Base-by-base conservation (phyloP, 495 filamentous ascomycete genomes). In the Neurospora discreta region DNA sequence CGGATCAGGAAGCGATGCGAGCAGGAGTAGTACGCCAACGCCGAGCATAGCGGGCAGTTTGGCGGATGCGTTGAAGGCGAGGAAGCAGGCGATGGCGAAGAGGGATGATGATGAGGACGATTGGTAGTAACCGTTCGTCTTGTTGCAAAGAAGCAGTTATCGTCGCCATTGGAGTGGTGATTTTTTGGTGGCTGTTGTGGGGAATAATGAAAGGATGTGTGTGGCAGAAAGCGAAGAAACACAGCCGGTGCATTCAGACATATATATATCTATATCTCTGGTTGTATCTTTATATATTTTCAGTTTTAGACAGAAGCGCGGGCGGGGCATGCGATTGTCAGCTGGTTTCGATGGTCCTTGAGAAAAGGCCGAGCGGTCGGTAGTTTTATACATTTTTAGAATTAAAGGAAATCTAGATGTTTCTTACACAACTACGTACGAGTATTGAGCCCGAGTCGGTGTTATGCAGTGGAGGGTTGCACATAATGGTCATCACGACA, bases 11-110 rank as follows among this genome's bases (percentile, higher is more conserved):
- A 60, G 52, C 23, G 90, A 90, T 26, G 88, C 87, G 41, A 92
- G 91, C 43, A 89, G 89, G 65, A 90, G 89, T 75, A 91, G 86
- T 74, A 86, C 91, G 18, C 89, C 88, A 20, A 85, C 83, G 36
- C 87, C 86, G 39, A 94, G 92, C 78, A 78, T 97, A 76, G 93
- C 93, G 1, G 93, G 92, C 26, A 92, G 92, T 1, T 82, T 98
- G 73, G 95, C 95, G 5, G 92, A 97, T 78, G 93, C 93, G 40
- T 78, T 95, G 80, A 81, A 90, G 77, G 88, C 89, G 74, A 84
- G 92, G 78, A 81, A 84, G 80, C 81, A 85, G 68, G 87, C 87
- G 68, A 88, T 89, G 81, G 91, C 95, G 78, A 88, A 87, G 71
- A 86, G 86, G 75, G 89, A 92, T 72, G 92, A 95, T 70, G 93